Evolutionary conservation across 1,139 yeast genomes (phyloP).

Genomic region (Yamadazyma atlantica): DNA sequence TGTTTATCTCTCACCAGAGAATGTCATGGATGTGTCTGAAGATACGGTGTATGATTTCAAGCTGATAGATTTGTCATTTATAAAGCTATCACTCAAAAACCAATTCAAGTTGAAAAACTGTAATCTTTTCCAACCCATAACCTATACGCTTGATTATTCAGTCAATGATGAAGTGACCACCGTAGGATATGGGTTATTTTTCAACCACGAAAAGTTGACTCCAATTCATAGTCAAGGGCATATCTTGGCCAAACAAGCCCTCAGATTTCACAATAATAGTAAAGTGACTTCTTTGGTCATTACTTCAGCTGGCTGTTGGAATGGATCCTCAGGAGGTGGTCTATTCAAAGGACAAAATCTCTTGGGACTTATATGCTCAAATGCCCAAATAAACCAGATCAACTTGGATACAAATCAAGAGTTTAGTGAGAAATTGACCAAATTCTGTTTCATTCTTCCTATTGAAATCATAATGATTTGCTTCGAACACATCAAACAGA

Average conservation of each 20-base stretch:
- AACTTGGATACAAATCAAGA: constrained; percentile 11
- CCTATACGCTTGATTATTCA: constrained; percentile 11
- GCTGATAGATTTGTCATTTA: constrained; percentile 39
- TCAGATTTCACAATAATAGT: constrained; percentile 5
- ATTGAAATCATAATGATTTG: constrained; percentile 25
- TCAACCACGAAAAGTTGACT: constrained; percentile 17
- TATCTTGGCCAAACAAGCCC: constrained; percentile 17
- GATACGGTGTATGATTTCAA: constrained; percentile 25
- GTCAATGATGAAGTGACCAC: constrained; percentile 44
- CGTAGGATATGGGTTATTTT: constrained; percentile 59
- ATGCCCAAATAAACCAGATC: constrained; percentile 41
- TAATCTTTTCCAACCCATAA: constrained; percentile 8
- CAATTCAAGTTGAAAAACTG: constrained; percentile 10
- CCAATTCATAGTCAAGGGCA: constrained; percentile 52
- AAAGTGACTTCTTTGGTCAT: constrained; percentile 39
- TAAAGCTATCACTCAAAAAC: constrained; percentile 20
- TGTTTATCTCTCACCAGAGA: constrained; percentile 3
- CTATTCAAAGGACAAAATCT: constrained; percentile 39
- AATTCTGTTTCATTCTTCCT: constrained; percentile 31
- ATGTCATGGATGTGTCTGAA: constrained; percentile 14
- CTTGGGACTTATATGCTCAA: constrained; percentile 63
- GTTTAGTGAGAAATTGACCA: constrained; percentile 26
- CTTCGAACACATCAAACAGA: constrained; percentile 5
- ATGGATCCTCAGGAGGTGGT: constrained; percentile 78
- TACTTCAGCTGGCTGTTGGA: constrained; percentile 68